These are phyloP conservation scores for Eleusine indica DNA, from an alignment of 176 grass and related monocot species.

Conservation along the genomic window DNA sequence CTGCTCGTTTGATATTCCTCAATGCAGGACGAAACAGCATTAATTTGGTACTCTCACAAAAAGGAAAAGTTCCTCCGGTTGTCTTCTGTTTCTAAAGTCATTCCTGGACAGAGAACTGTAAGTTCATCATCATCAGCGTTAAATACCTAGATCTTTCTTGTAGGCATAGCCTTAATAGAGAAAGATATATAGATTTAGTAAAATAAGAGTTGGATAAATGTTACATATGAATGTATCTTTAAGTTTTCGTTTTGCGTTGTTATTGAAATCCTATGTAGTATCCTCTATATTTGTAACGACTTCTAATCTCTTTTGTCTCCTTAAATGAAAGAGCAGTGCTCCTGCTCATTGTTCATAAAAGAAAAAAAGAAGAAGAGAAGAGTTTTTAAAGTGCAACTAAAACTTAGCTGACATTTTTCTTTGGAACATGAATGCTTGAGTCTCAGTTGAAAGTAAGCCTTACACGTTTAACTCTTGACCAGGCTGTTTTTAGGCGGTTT, in stretches of 20 bases:
- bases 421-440: constrained; percentile 9
- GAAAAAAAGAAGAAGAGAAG: background rate
- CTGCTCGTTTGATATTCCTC: constrained; percentile 14
- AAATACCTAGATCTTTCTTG: background rate
- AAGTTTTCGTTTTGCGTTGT: too few species aligned
- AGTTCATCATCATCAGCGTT: constrained; percentile 36
- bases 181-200: background rate
- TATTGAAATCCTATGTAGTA: too few species aligned
- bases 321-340: too few species aligned
- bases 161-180: constrained; percentile 7
- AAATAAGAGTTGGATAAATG: background rate
- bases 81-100: constrained; percentile 73
- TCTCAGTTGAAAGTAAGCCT: background rate
- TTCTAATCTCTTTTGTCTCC: too few species aligned
- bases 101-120: constrained; percentile 95
- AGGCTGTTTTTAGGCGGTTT: constrained; percentile 87
- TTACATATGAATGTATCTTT: too few species aligned
- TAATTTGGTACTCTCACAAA: constrained; percentile 90
- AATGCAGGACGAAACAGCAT: constrained; percentile 74
- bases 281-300: too few species aligned
- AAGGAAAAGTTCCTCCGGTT: constrained; percentile 79
- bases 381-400: background rate
- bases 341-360: too few species aligned
- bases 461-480: constrained; percentile 33
- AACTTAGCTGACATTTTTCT: constrained; percentile 17